Percentiles rank a stretch among this genome's conserved stretches.
These are phyloP conservation scores for Aspergillus cejpii DNA, from an alignment of 2,329 filamentous ascomycete species.

Conservation along the genomic window DNA sequence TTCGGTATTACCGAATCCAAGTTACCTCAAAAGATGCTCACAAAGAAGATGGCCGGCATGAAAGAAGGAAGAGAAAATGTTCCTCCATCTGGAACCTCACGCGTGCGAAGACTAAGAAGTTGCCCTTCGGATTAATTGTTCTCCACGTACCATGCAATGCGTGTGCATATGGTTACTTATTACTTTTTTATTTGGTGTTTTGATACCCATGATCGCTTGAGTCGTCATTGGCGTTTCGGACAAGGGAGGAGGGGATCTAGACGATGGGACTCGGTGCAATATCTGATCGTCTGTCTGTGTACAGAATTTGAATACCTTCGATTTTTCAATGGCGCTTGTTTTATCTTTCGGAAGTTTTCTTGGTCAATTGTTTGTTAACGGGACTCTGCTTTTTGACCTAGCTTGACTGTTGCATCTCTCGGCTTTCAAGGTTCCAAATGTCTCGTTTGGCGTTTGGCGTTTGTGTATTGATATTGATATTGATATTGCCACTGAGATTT, in stretches of 20 bases:
- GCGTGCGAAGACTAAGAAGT: conserved; percentile 28
- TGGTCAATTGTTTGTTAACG: neutral
- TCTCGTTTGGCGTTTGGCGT: too few species aligned
- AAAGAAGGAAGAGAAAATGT: conserved; percentile 44
- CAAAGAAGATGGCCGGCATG: conserved; percentile 36
- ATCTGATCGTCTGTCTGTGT: neutral
- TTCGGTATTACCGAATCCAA: conserved; percentile 32
- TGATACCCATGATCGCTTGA: conserved; percentile 2
- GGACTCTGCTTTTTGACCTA: too few species aligned
- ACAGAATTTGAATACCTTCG: neutral
- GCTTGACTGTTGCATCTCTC: too few species aligned
- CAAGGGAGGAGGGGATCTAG: neutral
- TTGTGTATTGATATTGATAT: too few species aligned
- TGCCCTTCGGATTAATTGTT: conserved; percentile 23
- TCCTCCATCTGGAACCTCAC: conserved; percentile 22
- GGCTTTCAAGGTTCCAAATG: too few species aligned
- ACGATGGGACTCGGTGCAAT: neutral
- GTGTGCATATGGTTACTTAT: conserved; percentile 4
- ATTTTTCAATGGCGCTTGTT: neutral
- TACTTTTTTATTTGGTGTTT: conserved; percentile 5
- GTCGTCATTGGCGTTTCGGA: neutral
- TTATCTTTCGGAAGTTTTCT: neutral
- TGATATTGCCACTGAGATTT: too few species aligned
- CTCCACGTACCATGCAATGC: conserved; percentile 1
- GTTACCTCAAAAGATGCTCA: conserved; percentile 38